Evolutionary conservation across 192 early-diverging fungal genomes (phyloP).

Genomic region (Coemansia sp.): DNA sequence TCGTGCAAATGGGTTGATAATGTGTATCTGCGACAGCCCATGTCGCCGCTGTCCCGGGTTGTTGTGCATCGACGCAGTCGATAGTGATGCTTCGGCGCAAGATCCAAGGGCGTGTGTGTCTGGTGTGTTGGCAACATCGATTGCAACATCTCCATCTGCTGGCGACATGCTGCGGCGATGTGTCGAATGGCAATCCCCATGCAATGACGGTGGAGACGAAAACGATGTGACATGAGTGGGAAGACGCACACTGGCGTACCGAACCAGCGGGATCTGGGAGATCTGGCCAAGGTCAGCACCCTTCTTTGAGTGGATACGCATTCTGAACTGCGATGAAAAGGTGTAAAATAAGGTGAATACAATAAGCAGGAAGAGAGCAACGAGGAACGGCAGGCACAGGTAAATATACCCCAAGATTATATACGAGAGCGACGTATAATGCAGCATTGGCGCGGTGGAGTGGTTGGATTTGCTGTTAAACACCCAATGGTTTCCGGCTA

Average conservation of each 20-base stretch:
- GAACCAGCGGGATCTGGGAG: slow-evolving; percentile 64
- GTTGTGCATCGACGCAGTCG: slow-evolving; percentile 40
- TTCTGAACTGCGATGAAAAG: slow-evolving; percentile 62
- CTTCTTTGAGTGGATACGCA: slow-evolving; percentile 59
- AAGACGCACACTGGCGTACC: slow-evolving; percentile 48
- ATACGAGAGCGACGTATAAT: slow-evolving; percentile 63
- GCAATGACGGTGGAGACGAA: slow-evolving; percentile 43
- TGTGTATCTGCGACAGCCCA: slow-evolving; percentile 31
- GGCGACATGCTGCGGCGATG: neutral
- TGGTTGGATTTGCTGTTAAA: slow-evolving; percentile 56
- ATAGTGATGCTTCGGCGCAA: slow-evolving; percentile 3
- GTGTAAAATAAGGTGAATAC: slow-evolving; percentile 47
- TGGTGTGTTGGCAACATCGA: neutral
- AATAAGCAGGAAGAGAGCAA: slow-evolving; percentile 61
- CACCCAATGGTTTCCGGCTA: slow-evolving; percentile 70
- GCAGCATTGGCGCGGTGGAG: slow-evolving; percentile 57
- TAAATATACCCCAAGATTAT: slow-evolving; percentile 69
- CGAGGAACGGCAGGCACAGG: slow-evolving; percentile 60
- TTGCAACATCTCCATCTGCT: neutral
- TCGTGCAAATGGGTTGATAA: slow-evolving; percentile 47
- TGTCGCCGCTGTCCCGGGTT: slow-evolving; percentile 14
- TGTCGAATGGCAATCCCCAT: slow-evolving; percentile 10
- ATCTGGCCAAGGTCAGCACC: slow-evolving; percentile 72
- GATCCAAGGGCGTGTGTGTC: neutral
- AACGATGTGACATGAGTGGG: slow-evolving; percentile 2